phyloP scores from a whole-genome alignment of 164 flowering plant genomes.

The Akebia trifoliata region DNA sequence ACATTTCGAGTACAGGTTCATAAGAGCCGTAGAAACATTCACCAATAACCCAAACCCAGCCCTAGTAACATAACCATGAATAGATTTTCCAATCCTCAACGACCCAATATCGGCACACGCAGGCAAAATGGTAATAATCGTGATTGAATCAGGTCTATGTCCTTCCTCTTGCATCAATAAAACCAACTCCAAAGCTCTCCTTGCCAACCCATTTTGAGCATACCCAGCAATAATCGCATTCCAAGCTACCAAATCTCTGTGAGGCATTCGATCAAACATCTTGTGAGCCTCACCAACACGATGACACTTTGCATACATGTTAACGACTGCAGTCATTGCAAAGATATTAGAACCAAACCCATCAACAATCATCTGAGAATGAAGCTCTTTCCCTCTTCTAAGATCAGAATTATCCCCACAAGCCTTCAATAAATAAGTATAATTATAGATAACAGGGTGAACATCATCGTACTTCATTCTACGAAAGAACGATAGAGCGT shows the following conservation, averaged over 20 bases:
- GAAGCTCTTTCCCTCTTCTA: conserved; percentile 64
- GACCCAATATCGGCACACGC: conserved; percentile 48
- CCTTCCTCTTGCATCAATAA: conserved; percentile 55
- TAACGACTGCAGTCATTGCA: conserved; percentile 70
- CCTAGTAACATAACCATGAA: conserved; percentile 69
- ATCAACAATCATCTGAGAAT: conserved; percentile 47
- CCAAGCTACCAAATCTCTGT: conserved; percentile 78
- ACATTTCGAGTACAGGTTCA: conserved; percentile 78
- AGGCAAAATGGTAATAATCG: conserved; percentile 62
- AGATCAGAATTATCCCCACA: conserved; percentile 57
- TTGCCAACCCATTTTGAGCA: conserved; percentile 64
- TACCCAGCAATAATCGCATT: conserved; percentile 69
- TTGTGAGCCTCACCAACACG: conserved; percentile 53
- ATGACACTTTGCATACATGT: conserved; percentile 79
- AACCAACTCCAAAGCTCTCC: conserved; percentile 54
- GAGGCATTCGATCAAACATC: conserved; percentile 85
- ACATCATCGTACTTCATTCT: conserved; percentile 59
- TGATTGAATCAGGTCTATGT: conserved; percentile 50
- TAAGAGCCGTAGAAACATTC: conserved; percentile 58
- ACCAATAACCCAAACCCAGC: conserved; percentile 52
- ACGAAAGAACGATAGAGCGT: conserved; percentile 44
- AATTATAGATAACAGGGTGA: conserved; percentile 58
- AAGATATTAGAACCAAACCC: conserved; percentile 53
- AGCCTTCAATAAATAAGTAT: conserved; percentile 59
- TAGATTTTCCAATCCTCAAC: conserved; percentile 49